These are phyloP conservation scores for Saccharomycopsis schoenii DNA, from an alignment of 805 yeast species.

Conservation along the genomic window DNA sequence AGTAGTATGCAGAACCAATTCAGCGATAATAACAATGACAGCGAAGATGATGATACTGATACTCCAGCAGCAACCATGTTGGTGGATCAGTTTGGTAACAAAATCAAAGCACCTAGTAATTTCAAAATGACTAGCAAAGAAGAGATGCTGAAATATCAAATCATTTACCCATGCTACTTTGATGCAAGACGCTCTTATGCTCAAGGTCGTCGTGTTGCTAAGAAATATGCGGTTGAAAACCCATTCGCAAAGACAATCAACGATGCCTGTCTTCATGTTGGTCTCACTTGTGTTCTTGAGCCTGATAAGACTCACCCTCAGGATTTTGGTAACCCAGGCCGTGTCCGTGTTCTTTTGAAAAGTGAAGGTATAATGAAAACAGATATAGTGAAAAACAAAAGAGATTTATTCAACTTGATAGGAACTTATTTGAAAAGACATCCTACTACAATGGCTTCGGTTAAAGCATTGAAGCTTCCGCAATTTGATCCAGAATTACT, in stretches of 20 bases:
- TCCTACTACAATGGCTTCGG: conserved; percentile 59
- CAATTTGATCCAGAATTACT: conserved; percentile 24
- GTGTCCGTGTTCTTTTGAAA: conserved; percentile 69
- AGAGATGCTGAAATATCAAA: conserved; percentile 59
- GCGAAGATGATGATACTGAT: conserved; percentile 3
- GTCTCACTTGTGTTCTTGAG: conserved; percentile 41
- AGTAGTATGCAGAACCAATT: conserved; percentile 3
- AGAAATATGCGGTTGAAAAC: conserved; percentile 63
- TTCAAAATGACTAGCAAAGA: conserved; percentile 48
- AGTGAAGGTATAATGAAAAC: conserved; percentile 35
- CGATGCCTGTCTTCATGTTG: conserved; percentile 48
- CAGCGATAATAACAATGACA: background rate
- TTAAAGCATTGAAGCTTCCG: conserved; percentile 57
- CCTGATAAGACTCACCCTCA: conserved; percentile 89
- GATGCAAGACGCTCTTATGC: conserved; percentile 64
- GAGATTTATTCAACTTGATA: conserved; percentile 52
- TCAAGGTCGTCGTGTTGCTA: conserved; percentile 76
- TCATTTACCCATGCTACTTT: conserved; percentile 87
- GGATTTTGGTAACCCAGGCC: conserved; percentile 96
- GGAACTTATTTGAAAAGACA: conserved; percentile 51
- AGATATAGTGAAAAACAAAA: conserved; percentile 39
- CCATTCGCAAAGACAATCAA: conserved; percentile 79
- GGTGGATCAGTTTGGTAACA: conserved; percentile 11
- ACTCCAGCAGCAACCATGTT: conserved; percentile 17
- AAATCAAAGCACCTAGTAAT: conserved; percentile 15